Evolutionary conservation across 768 basidiomycete species (phyloP).

Genomic region (Mrakia gelida): DNA sequence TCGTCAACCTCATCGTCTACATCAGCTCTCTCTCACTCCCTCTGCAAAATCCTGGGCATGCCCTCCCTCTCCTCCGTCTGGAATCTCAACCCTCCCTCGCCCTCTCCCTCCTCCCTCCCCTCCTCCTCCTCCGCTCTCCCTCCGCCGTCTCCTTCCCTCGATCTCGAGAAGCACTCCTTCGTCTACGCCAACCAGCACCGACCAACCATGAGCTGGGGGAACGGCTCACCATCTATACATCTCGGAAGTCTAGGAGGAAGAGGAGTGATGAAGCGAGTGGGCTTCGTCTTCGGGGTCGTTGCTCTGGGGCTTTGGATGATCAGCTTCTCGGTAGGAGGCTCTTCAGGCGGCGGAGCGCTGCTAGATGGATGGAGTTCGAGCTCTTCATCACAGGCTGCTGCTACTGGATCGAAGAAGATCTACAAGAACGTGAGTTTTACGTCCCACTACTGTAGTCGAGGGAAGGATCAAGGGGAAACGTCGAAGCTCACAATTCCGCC

Average conservation of each 20-base stretch:
- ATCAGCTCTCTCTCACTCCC: background rate
- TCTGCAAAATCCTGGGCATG: background rate
- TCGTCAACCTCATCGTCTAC: too few relatives aligned
- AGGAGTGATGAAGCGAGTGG: background rate
- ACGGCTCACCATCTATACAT: background rate
- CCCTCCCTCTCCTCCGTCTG: slow-evolving; percentile 11
- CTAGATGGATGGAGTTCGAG: background rate
- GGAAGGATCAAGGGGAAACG: background rate
- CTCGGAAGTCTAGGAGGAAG: background rate
- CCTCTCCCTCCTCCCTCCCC: background rate
- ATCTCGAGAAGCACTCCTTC: slow-evolving; percentile 1
- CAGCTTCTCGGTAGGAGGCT: too few relatives aligned
- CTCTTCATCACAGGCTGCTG: too few relatives aligned
- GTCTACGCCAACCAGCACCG: background rate
- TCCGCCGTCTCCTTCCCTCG: background rate
- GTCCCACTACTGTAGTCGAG: too few relatives aligned
- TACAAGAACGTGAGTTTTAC: too few relatives aligned
- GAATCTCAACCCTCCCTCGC: slow-evolving; percentile 1
- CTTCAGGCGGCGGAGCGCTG: background rate
- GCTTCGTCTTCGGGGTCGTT: background rate
- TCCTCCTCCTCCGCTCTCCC: background rate
- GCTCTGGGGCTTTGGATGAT: background rate
- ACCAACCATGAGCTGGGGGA: background rate
- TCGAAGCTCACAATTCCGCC: background rate
- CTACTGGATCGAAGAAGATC: too few relatives aligned